Evolutionary conservation across 1,139 yeast species (phyloP).

Genomic region (Protomyces gravidus): DNA sequence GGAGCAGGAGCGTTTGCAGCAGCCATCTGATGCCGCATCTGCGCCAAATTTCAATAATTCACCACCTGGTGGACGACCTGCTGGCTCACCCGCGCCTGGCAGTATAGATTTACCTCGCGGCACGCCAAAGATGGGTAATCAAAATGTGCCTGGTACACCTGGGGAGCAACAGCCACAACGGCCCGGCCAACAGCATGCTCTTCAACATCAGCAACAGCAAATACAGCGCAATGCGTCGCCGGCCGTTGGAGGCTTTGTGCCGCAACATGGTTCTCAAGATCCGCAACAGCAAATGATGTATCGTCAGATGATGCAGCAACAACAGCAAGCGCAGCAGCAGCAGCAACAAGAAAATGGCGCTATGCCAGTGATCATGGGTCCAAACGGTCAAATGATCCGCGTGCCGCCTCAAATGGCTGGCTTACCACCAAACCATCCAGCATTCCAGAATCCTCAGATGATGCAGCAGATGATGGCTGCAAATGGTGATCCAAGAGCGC

Average conservation of each 20-base stretch:
- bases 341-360: slow-evolving; percentile 22
- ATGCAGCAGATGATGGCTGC: slow-evolving; percentile 30
- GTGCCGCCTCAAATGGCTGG: slow-evolving; percentile 20
- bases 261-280: slow-evolving; percentile 29
- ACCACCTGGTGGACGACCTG: slow-evolving; percentile 25
- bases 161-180: slow-evolving; percentile 69
- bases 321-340: slow-evolving; percentile 26
- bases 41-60: slow-evolving; percentile 33
- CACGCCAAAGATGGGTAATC: slow-evolving; percentile 39
- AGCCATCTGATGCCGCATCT: slow-evolving; percentile 20
- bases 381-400: slow-evolving; percentile 28
- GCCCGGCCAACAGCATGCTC: slow-evolving; percentile 38
- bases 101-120: slow-evolving; percentile 34
- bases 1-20: slow-evolving; percentile 37
- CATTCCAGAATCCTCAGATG: slow-evolving; percentile 23
- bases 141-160: slow-evolving; percentile 40
- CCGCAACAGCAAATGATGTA: slow-evolving; percentile 29
- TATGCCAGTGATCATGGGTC: slow-evolving; percentile 29
- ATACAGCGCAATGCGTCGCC: slow-evolving; percentile 25
- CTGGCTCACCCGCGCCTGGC: slow-evolving; percentile 32
- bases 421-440: slow-evolving; percentile 27
- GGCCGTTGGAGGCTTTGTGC: slow-evolving; percentile 29
- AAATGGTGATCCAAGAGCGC: slow-evolving; percentile 18
- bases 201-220: slow-evolving; percentile 24
- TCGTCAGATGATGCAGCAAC: slow-evolving; percentile 28